Conservation (phyloP, 768 basidiomycete species). For the Mycena venus region DNA sequence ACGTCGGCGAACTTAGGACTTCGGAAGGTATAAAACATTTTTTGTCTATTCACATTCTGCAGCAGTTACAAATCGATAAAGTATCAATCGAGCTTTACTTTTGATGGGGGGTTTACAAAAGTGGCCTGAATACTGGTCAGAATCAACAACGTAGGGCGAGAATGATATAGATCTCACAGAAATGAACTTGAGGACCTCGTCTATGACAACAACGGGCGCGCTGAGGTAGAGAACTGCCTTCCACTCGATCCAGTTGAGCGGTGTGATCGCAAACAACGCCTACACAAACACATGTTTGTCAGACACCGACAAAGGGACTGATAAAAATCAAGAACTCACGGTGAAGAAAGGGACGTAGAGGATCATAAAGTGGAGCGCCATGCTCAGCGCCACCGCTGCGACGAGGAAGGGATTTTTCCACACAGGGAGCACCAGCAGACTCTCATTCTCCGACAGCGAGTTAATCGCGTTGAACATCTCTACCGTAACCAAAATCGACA, state of each 20-base stretch:
- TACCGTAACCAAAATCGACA: slow-evolving; percentile 95
- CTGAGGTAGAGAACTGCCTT: slow-evolving; percentile 91
- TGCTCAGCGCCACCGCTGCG: slow-evolving; percentile 89
- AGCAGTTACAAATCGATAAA: slow-evolving; percentile 20
- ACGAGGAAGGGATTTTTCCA: slow-evolving; percentile 98
- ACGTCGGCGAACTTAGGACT: no score
- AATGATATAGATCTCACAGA: slow-evolving; percentile 64
- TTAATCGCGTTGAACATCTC: slow-evolving; percentile 99
- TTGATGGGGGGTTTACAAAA: slow-evolving; percentile 63
- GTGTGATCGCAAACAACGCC: slow-evolving; percentile 92
- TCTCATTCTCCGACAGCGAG: slow-evolving; percentile 97
- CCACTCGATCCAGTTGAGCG: slow-evolving; percentile 96
- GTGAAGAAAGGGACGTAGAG: slow-evolving; percentile 98
- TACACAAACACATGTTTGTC: slow-evolving; percentile 50
- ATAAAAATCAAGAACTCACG: slow-evolving; percentile 58
- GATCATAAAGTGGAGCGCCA: slow-evolving; percentile 94
- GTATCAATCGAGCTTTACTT: slow-evolving; percentile 53
- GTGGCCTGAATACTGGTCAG: slow-evolving; percentile 54
- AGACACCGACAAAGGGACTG: neutral
- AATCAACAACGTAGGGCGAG: neutral
- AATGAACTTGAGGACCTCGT: slow-evolving; percentile 90
- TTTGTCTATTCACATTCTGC: slow-evolving; percentile 25
- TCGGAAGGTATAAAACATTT: neutral
- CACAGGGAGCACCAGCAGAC: slow-evolving; percentile 85
- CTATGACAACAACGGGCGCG: slow-evolving; percentile 89